Base-by-base conservation (phyloP, 1,284 basidiomycete species). In the Blastosporella zonata region DNA sequence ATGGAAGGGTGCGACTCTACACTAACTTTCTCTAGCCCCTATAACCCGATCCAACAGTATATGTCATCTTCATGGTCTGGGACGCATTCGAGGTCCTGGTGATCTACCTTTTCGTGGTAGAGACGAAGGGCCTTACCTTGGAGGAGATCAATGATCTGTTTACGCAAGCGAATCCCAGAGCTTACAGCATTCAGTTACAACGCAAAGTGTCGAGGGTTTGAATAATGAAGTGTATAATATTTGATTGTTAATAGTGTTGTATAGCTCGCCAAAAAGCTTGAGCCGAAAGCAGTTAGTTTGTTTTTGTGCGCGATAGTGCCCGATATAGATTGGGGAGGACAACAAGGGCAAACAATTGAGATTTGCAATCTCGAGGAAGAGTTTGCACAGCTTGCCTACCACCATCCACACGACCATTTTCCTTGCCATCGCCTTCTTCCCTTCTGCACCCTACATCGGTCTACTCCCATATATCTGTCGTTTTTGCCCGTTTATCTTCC, bases 71-170 rank as follows among this genome's bases (percentile, higher is more conserved):
- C 60, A 60, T 73, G 41, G 59, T 66, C n/a, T 80, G 73, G 71
- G 76, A 79, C 55, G 58, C 71, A 0, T 76, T 83, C 55, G 81
- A 82, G 55, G 65, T 77, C 29, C 54, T 73, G n/a, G 70, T 82
- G 52, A 75, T 84, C 51, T 83, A 76, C 59, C 64, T 77, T 47
- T 77, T 74, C 57, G 60, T 70, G 46, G 69, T 70, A 21, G 68
- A 71, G 55, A 71, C 69, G 8, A 70, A 67, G 51, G 69, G 71
- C 21, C 64, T 79, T 28, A 75, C 75, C 2, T 64, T 81, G 39
- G 78, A 80, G 53, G 77, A 80, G 58, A 75, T 81, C 49, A 73
- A 77, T 47, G 71, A 75, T 36, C 67, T 80, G 17, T 80, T 80
- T 50, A 68, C 69, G 41, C 66, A 73, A 50, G 59, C 63, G 1